phyloP scores from a whole-genome alignment of 148 eudicot species.

The Vaccinium macrocarpon region DNA sequence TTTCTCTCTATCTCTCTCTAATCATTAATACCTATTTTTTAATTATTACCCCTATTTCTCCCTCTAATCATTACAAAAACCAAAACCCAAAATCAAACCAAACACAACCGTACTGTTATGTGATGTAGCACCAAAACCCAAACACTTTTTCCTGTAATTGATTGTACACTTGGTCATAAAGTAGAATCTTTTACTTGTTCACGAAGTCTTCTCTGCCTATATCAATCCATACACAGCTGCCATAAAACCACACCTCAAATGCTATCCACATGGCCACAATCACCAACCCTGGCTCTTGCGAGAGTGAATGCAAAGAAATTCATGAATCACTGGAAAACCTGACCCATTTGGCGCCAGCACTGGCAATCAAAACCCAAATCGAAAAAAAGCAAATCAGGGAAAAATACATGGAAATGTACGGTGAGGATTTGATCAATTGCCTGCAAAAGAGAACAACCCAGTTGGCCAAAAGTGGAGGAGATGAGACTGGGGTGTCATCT shows the following conservation, averaged over 20 bases:
- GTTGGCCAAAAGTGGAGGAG: neutral
- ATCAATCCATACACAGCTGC: neutral
- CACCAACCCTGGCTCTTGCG: slow-evolving; percentile 24
- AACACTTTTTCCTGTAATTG: neutral
- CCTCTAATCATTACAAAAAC: too few species aligned
- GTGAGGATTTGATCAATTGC: slow-evolving; percentile 39
- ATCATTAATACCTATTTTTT: too few species aligned
- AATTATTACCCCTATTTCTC: too few species aligned
- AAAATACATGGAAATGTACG: slow-evolving; percentile 51
- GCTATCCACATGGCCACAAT: slow-evolving; percentile 20
- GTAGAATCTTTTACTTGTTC: slow-evolving; percentile 14
- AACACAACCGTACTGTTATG: too few species aligned
- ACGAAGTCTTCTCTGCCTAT: neutral
- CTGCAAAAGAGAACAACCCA: slow-evolving; percentile 19
- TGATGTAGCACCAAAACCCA: neutral
- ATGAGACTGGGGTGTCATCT: neutral
- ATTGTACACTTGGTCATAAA: neutral
- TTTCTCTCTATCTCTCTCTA: too few species aligned
- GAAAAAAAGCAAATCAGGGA: slow-evolving; percentile 46
- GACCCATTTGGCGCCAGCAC: slow-evolving; percentile 29
- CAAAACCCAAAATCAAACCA: too few species aligned
- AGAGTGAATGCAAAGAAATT: slow-evolving; percentile 54
- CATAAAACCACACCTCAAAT: neutral
- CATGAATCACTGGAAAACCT: slow-evolving; percentile 41
- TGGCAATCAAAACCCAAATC: slow-evolving; percentile 24